These are phyloP conservation scores for Rhododendron ovatum DNA, from an alignment of 148 eudicot species.

Conservation along the genomic window DNA sequence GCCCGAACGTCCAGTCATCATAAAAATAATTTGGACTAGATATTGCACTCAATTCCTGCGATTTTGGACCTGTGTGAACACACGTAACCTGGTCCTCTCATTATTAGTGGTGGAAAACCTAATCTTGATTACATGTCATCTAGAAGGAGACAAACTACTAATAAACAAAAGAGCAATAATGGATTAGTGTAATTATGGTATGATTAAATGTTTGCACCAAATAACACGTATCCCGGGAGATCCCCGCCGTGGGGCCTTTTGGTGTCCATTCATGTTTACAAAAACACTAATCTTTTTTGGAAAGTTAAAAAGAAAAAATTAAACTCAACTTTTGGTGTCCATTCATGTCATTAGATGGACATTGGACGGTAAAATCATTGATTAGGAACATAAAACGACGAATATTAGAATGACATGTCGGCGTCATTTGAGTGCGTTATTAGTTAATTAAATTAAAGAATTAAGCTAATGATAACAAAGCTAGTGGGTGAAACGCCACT, in stretches of 20 bases:
- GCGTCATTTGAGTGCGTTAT: neutral
- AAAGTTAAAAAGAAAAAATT: neutral
- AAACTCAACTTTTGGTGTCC: neutral
- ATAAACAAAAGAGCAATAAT: neutral
- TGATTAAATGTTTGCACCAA: neutral
- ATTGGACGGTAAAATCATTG: neutral
- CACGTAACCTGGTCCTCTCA: neutral
- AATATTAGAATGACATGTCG: neutral
- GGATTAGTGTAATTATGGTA: neutral
- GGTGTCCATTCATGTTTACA: neutral
- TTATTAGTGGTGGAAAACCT: constrained; percentile 25
- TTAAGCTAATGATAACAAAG: neutral
- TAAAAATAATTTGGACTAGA: constrained; percentile 18
- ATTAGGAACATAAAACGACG: neutral
- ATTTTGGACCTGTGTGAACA: neutral
- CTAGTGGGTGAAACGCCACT: constrained; percentile 10
- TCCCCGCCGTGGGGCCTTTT: neutral
- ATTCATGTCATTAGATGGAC: neutral
- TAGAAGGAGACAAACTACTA: constrained; percentile 26
- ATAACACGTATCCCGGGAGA: neutral
- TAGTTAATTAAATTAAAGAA: neutral
- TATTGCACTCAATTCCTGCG: constrained; percentile 23
- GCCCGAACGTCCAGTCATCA: neutral
- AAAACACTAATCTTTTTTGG: neutral
- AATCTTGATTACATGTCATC: constrained; percentile 14